Evolutionary conservation across 371 early-diverging fungal species (phyloP).

Genomic region (Syncephalastrum monosporum): DNA sequence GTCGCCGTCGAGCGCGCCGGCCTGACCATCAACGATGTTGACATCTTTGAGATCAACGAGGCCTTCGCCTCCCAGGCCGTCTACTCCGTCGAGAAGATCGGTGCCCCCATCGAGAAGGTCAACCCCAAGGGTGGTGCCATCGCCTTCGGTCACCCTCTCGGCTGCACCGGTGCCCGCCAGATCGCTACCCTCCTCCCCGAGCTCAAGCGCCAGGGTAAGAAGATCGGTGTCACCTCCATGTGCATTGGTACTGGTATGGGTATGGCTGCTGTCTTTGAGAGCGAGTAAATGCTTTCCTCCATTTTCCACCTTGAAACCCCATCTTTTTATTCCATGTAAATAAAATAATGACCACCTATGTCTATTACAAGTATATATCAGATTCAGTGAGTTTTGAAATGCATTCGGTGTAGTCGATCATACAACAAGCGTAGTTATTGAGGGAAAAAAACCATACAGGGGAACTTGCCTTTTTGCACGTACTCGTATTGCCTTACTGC

Average conservation of each 20-base stretch:
- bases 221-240: conserved; percentile 89
- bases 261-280: conserved; percentile 90
- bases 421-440: too few relatives aligned
- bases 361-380: too few relatives aligned
- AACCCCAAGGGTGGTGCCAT: conserved; percentile 99
- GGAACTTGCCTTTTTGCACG: too few relatives aligned
- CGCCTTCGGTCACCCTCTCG: conserved; percentile 58
- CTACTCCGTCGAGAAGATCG: conserved; percentile 87
- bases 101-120: conserved; percentile 85
- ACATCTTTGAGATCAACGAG: conserved; percentile 90
- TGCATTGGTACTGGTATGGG: conserved; percentile 99
- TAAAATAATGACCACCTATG: too few relatives aligned
- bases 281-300: conserved; percentile 54
- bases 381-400: too few relatives aligned
- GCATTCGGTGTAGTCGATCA: too few relatives aligned
- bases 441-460: too few relatives aligned
- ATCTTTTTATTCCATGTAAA: conserved; percentile 1
- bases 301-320: not conserved
- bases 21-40: conserved; percentile 74
- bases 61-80: conserved; percentile 98
- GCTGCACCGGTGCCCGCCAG: conserved; percentile 96
- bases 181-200: conserved; percentile 94
- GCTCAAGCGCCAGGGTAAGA: conserved; percentile 84
- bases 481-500: too few relatives aligned
- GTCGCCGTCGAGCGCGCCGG: conserved; percentile 84